Base-by-base conservation (phyloP, 2,329 filamentous ascomycete genomes). In the Knufia fluminis region DNA sequence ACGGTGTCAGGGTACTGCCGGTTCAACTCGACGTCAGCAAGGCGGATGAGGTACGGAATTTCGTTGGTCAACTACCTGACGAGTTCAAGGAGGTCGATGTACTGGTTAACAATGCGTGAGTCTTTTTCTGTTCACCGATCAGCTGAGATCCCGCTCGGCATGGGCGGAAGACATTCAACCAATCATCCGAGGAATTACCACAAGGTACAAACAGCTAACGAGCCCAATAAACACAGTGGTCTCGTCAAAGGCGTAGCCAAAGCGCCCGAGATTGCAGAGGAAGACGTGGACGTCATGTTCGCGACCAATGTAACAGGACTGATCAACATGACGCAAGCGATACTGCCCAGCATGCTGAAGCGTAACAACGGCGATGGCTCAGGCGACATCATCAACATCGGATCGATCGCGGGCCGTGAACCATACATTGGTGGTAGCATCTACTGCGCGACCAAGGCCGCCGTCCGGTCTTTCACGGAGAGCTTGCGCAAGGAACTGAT, bases 311-410 rank as follows among this genome's bases (percentile, higher is more conserved):
- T 97, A 46, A 92, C 85, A 1, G 92, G 92, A 23, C 75, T 98
- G 28, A 92, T 98, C 72, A 86, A 91, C 73, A 87, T 97, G 85
- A 97, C 92, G 1, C 92, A 98, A 73, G 86, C 86, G 39, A 75
- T 96, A 52, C 70, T 97, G n/a, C 81, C 86, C 45, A 82, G 89
- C 64, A 94, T 90, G 75, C 84, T 88, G 68, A 74, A 78, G 59
- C 63, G 69, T 51, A 50, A 49, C 63, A 76, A 91, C 50, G 84
- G 85, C 52, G 19, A 38, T 20, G 90, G 88, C 50, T 73, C 78
- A 36, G 91, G 91, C 60, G 91, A 97, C 64, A 90, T 98, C 65
- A 94, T 97, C 72, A 97, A 96, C 64, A 82, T 96, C 61, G 90
- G 89, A 54, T 89, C 83, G 58, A 91, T 95, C 62, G 90, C 90